A percentile compares a stretch with the other conserved stretches of the same genome.
phyloP scores from a whole-genome alignment of 2,329 filamentous ascomycete genomes.

The Colletotrichum sp. region DNA sequence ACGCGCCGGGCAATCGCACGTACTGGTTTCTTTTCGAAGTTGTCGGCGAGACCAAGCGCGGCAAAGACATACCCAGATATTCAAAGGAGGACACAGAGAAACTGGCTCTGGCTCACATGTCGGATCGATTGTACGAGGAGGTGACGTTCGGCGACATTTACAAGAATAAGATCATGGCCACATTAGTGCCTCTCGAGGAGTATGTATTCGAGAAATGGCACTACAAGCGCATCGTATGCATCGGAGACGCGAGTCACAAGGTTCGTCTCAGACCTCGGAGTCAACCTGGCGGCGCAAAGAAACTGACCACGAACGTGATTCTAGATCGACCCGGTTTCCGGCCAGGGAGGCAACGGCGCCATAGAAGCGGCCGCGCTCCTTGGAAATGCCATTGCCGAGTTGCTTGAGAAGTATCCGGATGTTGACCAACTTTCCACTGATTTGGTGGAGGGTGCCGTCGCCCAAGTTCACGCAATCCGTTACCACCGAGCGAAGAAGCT shows the following conservation, averaged over 20 bases:
- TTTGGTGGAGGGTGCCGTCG: not conserved
- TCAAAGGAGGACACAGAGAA: slow-evolving; percentile 32
- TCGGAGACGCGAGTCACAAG: slow-evolving; percentile 49
- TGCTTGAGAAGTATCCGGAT: not conserved
- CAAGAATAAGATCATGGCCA: slow-evolving; percentile 28
- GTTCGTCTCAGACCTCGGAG: slow-evolving; percentile 15
- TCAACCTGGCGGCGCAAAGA: too few relatives aligned
- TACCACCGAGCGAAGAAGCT: not conserved
- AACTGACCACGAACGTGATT: not conserved
- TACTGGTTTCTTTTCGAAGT: slow-evolving; percentile 42
- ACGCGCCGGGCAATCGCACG: slow-evolving; percentile 31
- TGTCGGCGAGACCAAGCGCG: slow-evolving; percentile 27
- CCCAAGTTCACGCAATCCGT: not conserved
- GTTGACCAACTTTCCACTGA: not conserved
- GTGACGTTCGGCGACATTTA: slow-evolving; percentile 35
- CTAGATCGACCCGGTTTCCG: slow-evolving; percentile 27
- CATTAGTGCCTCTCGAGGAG: slow-evolving; percentile 30
- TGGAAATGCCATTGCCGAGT: slow-evolving; percentile 15
- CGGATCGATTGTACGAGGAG: slow-evolving; percentile 24
- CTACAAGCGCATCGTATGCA: slow-evolving; percentile 38
- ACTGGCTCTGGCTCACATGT: slow-evolving; percentile 26
- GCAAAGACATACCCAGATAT: slow-evolving; percentile 36
- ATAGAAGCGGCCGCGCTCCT: slow-evolving; percentile 27
- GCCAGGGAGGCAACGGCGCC: slow-evolving; percentile 29
- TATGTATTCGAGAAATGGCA: slow-evolving; percentile 42